Conservation (phyloP, 2,329 filamentous ascomycete genomes). For the Fusarium denticulatum region DNA sequence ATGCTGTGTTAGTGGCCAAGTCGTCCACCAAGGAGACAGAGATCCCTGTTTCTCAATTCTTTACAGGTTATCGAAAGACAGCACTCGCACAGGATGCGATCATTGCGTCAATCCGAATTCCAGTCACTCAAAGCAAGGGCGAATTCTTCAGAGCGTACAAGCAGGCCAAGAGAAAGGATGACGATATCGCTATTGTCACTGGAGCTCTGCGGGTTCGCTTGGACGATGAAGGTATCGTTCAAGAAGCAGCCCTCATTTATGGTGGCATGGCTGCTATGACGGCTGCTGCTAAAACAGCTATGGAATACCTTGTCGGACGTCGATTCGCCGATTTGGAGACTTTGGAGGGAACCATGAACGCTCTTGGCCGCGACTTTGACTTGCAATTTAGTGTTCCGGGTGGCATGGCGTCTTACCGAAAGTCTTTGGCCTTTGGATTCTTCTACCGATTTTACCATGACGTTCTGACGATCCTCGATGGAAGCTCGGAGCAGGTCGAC, state of each 20-base stretch:
- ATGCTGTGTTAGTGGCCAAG: slow-evolving; percentile 83
- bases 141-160: slow-evolving; percentile 94
- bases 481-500: slow-evolving; percentile 63
- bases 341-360: slow-evolving; percentile 88
- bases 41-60: slow-evolving; percentile 93
- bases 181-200: slow-evolving; percentile 98
- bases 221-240: slow-evolving; percentile 74
- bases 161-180: slow-evolving; percentile 95
- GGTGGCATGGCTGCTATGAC: slow-evolving; percentile 96
- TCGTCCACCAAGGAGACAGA: slow-evolving; percentile 77
- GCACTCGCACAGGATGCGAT: slow-evolving; percentile 83
- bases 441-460: slow-evolving; percentile 99
- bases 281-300: slow-evolving; percentile 83
- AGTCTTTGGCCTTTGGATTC: slow-evolving; percentile 89
- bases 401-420: slow-evolving; percentile 96
- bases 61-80: slow-evolving; percentile 89
- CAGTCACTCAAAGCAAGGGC: slow-evolving; percentile 75
- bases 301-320: slow-evolving; percentile 79
- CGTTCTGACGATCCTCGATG: slow-evolving; percentile 71
- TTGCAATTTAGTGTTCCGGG: slow-evolving; percentile 90
- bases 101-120: slow-evolving; percentile 88
- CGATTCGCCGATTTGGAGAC: slow-evolving; percentile 83
- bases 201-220: slow-evolving; percentile 81
- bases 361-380: slow-evolving; percentile 89
- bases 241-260: slow-evolving; percentile 83